Evolutionary conservation across 2,329 filamentous ascomycete species (phyloP), one percentile per base, ranked within the genome.

Genomic region (Ilyonectria robusta): DNA sequence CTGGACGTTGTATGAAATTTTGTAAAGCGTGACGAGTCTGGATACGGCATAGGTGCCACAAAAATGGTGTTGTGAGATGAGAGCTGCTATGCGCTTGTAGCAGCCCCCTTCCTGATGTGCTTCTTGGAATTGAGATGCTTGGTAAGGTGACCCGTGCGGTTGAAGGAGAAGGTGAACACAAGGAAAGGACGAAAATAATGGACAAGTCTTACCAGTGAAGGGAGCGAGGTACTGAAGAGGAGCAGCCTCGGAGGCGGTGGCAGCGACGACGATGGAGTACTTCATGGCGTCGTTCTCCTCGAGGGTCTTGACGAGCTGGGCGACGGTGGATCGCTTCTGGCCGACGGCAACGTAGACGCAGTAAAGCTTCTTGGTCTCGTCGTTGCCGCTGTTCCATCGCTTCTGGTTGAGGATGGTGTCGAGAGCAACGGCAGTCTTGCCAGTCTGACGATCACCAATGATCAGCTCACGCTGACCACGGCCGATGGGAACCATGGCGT

Each of bases 391-490:
- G 91, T 99, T 99, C 95, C 95, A 98, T 82, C 95, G 91, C 91
- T 96, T 97, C 90, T 99, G 96, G 93, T 99, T 99, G 72, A 99
- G 92, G 78, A 99, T 98, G 84, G 95, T 91, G 84, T 99, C 96
- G 71, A 99, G 94, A 80, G 93, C 95, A 83, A 99, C 95, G 80
- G 96, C 96, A 82, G 96, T 99, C 93, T 99, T 99, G 86, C 96
- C 96, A 79, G 96, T 99, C 88, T 99, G 96, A 94, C 96, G 96
- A 84, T 99, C 96, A 89, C 96, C 96, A 86, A 99, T 99, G 85
- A 99, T 98, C 91, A 99, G 88, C 89, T 99, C 96, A 95, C 96
- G 96, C 91, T 99, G 96, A 82, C 96, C 96, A 95, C 96, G 96
- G 84, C 96, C 96, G 80, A 99, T 98, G 80, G 96, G 96, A 79